Conservation (phyloP, 176 grass and related monocot species). For the Juncus inflexus region DNA sequence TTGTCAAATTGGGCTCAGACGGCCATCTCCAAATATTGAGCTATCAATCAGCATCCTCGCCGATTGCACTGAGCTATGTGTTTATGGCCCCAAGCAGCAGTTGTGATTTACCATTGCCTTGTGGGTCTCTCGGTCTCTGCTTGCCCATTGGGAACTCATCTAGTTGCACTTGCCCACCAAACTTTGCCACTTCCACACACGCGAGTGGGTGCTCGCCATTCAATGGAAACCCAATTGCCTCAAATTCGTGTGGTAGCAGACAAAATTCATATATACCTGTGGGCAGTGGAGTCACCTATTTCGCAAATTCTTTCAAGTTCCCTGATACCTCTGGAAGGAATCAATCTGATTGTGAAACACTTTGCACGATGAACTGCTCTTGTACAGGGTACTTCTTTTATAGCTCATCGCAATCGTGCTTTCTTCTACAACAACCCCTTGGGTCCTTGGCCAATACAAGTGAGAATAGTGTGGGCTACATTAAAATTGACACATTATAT, state of each 20-base stretch:
- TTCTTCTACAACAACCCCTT: constrained; percentile 30
- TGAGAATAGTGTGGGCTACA: neutral
- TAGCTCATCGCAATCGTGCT: constrained; percentile 28
- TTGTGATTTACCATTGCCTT: constrained; percentile 49
- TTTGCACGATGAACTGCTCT: constrained; percentile 38
- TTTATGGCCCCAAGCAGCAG: constrained; percentile 34
- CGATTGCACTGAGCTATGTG: constrained; percentile 12
- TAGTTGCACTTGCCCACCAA: constrained; percentile 41
- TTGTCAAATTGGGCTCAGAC: constrained; percentile 29
- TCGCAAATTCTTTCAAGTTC: constrained; percentile 41
- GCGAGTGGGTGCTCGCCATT: constrained; percentile 41
- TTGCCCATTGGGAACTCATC: constrained; percentile 12
- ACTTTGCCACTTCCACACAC: constrained; percentile 29
- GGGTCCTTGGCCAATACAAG: constrained; percentile 34
- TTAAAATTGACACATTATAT: neutral
- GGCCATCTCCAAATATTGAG: constrained; percentile 42
- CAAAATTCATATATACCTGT: constrained; percentile 32
- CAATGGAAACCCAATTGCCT: constrained; percentile 13
- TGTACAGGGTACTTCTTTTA: constrained; percentile 33
- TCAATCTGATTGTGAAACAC: constrained; percentile 30
- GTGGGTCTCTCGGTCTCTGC: constrained; percentile 63
- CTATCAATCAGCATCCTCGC: constrained; percentile 38
- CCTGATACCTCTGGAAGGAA: constrained; percentile 26
- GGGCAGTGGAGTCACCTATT: constrained; percentile 41
- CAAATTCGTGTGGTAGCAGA: neutral